Evolutionary conservation across 1,284 basidiomycete genomes (phyloP).

Genomic region (Trichosporon sp.): DNA sequence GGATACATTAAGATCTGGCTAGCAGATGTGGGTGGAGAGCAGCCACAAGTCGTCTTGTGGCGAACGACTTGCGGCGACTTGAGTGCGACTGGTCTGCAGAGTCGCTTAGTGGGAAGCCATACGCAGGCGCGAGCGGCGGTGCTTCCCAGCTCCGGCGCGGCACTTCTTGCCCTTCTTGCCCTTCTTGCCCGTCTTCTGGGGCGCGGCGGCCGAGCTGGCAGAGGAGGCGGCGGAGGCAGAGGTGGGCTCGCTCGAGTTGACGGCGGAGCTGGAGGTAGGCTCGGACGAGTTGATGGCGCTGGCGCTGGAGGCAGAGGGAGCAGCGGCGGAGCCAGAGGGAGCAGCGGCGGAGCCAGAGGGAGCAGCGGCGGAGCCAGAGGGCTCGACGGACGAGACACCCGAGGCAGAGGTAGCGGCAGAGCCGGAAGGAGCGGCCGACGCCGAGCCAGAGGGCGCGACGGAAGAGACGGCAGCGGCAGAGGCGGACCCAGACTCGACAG

Average conservation of each 20-base stretch:
- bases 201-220: too few species aligned
- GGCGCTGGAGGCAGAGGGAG: too few species aligned
- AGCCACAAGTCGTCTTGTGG: too few species aligned
- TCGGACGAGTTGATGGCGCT: background rate
- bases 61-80: too few species aligned
- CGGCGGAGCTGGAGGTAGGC: background rate
- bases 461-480: background rate
- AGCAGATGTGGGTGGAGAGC: background rate
- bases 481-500: background rate
- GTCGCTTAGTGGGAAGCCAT: background rate
- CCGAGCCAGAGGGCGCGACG: background rate
- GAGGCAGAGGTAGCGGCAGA: background rate
- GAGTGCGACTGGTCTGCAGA: background rate
- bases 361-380: background rate
- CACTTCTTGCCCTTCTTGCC: conserved; percentile 18
- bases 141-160: background rate
- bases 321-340: background rate
- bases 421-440: background rate
- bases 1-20: background rate
- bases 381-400: too few species aligned
- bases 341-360: background rate
- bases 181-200: background rate
- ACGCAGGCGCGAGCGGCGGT: conserved; percentile 9
- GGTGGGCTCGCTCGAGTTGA: background rate
- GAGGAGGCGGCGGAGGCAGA: background rate